Base-by-base conservation (phyloP, 225 moss, liverwort and hornwort genomes). In the Anthoceros angustus region DNA sequence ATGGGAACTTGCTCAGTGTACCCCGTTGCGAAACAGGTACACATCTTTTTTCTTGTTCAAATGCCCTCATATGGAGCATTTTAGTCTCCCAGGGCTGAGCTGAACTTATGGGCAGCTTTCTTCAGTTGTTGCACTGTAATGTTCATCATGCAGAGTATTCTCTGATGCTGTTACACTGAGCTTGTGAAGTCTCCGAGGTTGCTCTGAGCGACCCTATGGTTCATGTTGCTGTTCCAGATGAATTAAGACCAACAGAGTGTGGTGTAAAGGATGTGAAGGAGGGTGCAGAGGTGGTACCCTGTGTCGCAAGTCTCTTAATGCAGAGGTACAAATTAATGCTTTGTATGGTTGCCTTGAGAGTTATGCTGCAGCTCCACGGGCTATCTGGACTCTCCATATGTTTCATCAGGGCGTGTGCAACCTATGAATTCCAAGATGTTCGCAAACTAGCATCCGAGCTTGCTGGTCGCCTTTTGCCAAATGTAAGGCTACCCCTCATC, bases 361-460 rank as follows among this genome's bases (percentile, higher is more conserved):
- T 7, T 9, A 55, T 55, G 55, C n/a, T 8, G 14, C 23, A 18
- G 8, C 14, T 55, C n/a, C n/a, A 7, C n/a, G 23, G 23, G 0
- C 14, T 7, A 55, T n/a, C n/a, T 7, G n/a, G n/a, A 55, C 7
- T 18, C 1, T 55, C 16, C 23, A 18, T 6, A 7, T 55, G 15
- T 25, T 9, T 46, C 25, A 42, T 69, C 75, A 98, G 95, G 75
- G 79, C 81, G 66, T 83, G 71, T 78, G 87, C 82, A 70, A 39
- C 39, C 25, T 87, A 77, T 77, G 92, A 98, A 76, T 89, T 98
- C 80, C 92, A 92, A 74, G 98, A 98, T 70, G 98, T 98, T 67
- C 98, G 98, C 67, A 98, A 87, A 79, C 77, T 98, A 75, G 86
- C 98, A 48, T 76, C 98, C 41, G 98, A 98, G 70, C 87, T 98